Evolutionary conservation across 2,329 filamentous ascomycete species (phyloP).

Genomic region (Hymenoscyphus infarciens): DNA sequence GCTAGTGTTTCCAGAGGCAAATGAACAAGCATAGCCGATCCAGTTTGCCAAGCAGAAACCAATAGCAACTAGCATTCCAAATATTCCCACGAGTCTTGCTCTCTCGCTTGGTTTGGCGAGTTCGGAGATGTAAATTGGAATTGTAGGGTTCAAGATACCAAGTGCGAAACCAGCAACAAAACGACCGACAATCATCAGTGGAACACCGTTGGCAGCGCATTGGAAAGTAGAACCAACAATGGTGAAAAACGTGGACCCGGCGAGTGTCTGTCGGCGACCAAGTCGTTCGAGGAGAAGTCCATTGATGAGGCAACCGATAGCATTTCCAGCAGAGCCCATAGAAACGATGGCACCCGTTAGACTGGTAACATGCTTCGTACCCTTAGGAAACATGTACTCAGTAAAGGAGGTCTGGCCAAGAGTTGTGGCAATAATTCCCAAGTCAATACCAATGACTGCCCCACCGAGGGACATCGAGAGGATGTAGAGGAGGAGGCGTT

Average conservation of each 20-base stretch:
- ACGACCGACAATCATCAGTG: conserved; percentile 66
- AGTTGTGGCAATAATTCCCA: conserved; percentile 36
- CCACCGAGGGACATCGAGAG: conserved; percentile 21
- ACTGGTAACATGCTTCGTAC: conserved; percentile 25
- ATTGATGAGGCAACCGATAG: conserved; percentile 32
- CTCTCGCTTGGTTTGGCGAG: conserved; percentile 31
- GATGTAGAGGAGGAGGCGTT: conserved; percentile 10
- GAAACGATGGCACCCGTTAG: conserved; percentile 34
- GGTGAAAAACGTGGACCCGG: conserved; percentile 22
- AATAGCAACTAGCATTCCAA: conserved; percentile 37
- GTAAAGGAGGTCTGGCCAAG: conserved; percentile 36
- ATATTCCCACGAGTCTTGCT: conserved; percentile 33
- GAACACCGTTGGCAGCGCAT: conserved; percentile 55
- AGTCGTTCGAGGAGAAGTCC: conserved; percentile 37
- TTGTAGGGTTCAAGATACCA: conserved; percentile 43
- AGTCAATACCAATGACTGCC: conserved; percentile 27
- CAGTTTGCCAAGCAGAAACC: conserved; percentile 40
- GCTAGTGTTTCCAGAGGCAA: conserved; percentile 31
- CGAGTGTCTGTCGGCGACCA: conserved; percentile 36
- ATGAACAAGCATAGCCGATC: conserved; percentile 40
- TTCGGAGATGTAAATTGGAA: conserved; percentile 36
- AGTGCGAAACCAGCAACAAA: conserved; percentile 37
- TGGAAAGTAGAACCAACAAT: conserved; percentile 42
- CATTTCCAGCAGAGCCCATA: conserved; percentile 36
- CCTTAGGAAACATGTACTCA: conserved; percentile 33